Evolutionary conservation across 2,329 filamentous ascomycete species (phyloP).

Genomic region (Onygenales sp.): DNA sequence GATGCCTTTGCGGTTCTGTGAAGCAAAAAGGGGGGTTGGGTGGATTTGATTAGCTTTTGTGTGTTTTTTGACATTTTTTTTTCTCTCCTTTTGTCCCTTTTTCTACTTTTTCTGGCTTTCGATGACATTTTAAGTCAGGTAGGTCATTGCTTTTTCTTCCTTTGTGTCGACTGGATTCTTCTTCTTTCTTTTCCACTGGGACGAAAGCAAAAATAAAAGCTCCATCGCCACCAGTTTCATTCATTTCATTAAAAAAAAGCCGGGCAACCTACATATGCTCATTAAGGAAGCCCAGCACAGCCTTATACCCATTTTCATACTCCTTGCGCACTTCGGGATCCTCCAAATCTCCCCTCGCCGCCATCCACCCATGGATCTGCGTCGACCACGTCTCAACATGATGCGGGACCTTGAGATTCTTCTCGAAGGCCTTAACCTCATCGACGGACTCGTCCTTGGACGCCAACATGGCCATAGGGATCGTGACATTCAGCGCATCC

Average conservation of each 20-base stretch:
- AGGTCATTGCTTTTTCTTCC: too few relatives aligned
- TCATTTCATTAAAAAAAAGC: neutral
- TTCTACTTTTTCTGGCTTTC: neutral
- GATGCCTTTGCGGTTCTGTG: neutral
- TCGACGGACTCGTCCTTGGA: slow-evolving; percentile 44
- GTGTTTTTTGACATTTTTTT: neutral
- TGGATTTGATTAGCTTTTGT: neutral
- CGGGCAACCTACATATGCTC: slow-evolving; percentile 16
- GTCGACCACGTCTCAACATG: slow-evolving; percentile 22
- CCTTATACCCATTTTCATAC: slow-evolving; percentile 25
- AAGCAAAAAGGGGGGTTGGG: neutral
- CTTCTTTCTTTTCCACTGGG: too few relatives aligned
- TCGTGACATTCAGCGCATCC: slow-evolving; percentile 43
- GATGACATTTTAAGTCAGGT: too few relatives aligned
- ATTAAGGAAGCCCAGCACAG: slow-evolving; percentile 19
- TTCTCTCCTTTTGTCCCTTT: too few relatives aligned
- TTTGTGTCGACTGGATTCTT: too few relatives aligned
- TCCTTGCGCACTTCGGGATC: slow-evolving; percentile 20
- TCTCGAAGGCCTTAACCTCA: slow-evolving; percentile 22
- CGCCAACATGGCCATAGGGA: slow-evolving; percentile 45
- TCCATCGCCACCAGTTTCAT: neutral
- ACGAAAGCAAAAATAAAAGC: too few relatives aligned
- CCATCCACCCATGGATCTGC: slow-evolving; percentile 29
- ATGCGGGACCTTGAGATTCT: slow-evolving; percentile 18
- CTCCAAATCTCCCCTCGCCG: slow-evolving; percentile 17